These are phyloP conservation scores for Tulasnella sp. DNA, from an alignment of 768 basidiomycete species.

Conservation along the genomic window DNA sequence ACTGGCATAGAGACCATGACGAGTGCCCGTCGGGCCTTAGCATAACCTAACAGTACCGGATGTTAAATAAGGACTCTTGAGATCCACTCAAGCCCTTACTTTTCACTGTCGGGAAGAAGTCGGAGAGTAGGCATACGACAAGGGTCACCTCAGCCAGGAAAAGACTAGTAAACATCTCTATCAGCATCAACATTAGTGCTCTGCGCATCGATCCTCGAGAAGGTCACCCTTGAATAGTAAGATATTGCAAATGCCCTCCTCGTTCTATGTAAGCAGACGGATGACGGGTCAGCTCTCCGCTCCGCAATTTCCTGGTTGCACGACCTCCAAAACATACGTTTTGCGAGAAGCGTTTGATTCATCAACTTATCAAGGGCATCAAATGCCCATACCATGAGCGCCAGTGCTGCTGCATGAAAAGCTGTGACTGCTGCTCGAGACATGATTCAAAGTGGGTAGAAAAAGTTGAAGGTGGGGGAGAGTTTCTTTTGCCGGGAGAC, in stretches of 20 bases:
- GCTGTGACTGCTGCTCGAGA: not conserved
- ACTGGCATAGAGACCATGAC: conserved; percentile 60
- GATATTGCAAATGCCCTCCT: conserved; percentile 57
- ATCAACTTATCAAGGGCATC: not conserved
- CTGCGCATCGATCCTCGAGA: not conserved
- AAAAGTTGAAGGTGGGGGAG: too few species aligned
- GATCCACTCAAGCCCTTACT: not conserved
- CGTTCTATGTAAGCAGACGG: conserved; percentile 7
- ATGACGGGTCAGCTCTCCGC: not conserved
- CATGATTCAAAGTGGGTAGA: not conserved
- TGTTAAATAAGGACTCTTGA: not conserved
- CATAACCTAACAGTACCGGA: conserved; percentile 27
- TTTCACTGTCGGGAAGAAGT: not conserved
- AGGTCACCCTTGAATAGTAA: conserved; percentile 81
- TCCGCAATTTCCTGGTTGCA: not conserved
- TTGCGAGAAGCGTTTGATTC: not conserved
- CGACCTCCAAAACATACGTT: not conserved
- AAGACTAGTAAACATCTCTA: not conserved
- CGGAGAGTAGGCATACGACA: not conserved
- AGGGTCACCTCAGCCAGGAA: not conserved
- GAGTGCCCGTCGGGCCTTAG: conserved; percentile 39
- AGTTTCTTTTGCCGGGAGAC: too few species aligned
- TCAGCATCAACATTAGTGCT: not conserved
- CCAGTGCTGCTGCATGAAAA: not conserved
- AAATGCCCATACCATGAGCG: not conserved